Evolutionary conservation across 208 protist genomes (phyloP).

Genomic region (Leishmania mexicana): DNA sequence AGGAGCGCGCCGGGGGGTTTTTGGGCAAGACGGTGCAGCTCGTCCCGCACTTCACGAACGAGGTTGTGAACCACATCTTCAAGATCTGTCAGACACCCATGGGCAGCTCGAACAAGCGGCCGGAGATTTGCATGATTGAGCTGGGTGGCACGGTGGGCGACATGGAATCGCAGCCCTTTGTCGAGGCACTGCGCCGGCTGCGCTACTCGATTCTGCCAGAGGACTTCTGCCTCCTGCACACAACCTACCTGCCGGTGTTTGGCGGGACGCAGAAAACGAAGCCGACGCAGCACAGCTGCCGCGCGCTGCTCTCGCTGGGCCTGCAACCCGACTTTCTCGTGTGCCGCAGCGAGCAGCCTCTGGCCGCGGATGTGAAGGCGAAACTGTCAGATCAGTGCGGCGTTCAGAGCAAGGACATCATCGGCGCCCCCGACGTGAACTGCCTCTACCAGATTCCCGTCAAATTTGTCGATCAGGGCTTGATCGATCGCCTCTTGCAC

Average conservation of each 20-base stretch:
- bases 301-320: constrained; percentile 95
- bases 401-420: constrained; percentile 93
- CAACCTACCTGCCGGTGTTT: constrained; percentile 91
- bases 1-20: constrained; percentile 97
- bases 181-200: constrained; percentile 97
- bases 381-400: constrained; percentile 99
- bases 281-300: constrained; percentile 98
- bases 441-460: constrained; percentile 97
- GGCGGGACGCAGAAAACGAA: constrained; percentile 99
- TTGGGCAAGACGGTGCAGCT: constrained; percentile 99
- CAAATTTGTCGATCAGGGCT: constrained; percentile 90
- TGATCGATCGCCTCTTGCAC: constrained; percentile 77
- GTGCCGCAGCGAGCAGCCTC: constrained; percentile 94
- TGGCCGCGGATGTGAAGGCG: constrained; percentile 71
- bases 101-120: constrained; percentile 63
- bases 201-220: constrained; percentile 79
- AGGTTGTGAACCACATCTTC: constrained; percentile 90
- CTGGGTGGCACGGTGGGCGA: constrained; percentile 98
- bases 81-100: constrained; percentile 90
- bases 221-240: constrained; percentile 91
- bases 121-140: constrained; percentile 98
- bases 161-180: constrained; percentile 99
- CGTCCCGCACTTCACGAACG: constrained; percentile 94
- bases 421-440: constrained; percentile 95
- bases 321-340: constrained; percentile 98